Evolutionary conservation across 2,329 filamentous ascomycete species (phyloP), one percentile per base, ranked within the genome.

Genomic region (Waltergamsia citrina): DNA sequence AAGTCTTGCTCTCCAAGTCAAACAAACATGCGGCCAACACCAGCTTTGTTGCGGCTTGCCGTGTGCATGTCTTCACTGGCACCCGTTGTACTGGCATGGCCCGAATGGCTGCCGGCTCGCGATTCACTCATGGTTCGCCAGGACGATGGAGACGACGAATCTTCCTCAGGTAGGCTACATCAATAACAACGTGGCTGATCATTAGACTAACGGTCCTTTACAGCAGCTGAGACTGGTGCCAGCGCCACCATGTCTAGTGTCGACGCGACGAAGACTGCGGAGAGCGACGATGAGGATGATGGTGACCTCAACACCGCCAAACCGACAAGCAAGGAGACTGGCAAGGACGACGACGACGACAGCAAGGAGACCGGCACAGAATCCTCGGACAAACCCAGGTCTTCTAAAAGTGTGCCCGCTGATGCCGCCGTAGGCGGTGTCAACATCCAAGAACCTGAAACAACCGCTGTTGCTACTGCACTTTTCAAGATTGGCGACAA

Each of bases 401-500:
- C 14, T 18, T 44, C 58, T 37, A 67, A 57, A 10, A 53, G 55
- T 6, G 75, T 63, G 43, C 51, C 68, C 42, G 45, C 60, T 1
- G 51, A 57, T 24, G 62, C 69, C 34, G 60, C 67, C 7, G 59
- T 63, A 3, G 76, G 71, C 32, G 58, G 62, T 34, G 61, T 78
- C 24, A 56, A 60, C 30, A 69, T 80, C 60, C 43, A 70, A 29
- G 67, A 62, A 3, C 76, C 76, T 1, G 56, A 62, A 25, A 52
- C 60, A 6, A 62, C 59, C 4, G 49, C 54, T 5, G 56, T 57
- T 9, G 59, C 61, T 18, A 60, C 63, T 8, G 60, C 67, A 38
- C 62, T 76, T 26, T 78, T 72, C 63, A 74, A 74, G 48, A 74
- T 80, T 40, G 69, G 71, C 40, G 67, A 78, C 47, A 60, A 60